phyloP scores from a whole-genome alignment of 2,329 filamentous ascomycete species.

The Penicillium sp. region DNA sequence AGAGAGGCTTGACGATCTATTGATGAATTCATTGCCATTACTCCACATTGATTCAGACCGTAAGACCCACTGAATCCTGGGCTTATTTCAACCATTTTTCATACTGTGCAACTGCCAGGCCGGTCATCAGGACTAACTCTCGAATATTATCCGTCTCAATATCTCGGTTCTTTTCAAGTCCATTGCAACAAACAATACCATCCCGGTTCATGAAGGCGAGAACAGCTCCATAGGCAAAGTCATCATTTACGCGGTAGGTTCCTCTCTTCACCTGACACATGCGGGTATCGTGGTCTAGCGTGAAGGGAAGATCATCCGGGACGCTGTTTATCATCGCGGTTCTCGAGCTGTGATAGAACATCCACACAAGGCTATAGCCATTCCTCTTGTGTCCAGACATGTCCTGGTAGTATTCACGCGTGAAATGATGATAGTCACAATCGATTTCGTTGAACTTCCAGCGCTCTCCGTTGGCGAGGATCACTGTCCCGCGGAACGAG shows the following conservation, averaged over 20 bases:
- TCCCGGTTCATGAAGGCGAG: slow-evolving; percentile 6
- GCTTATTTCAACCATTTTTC: not conserved
- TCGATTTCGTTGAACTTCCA: slow-evolving; percentile 5
- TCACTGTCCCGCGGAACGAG: not conserved
- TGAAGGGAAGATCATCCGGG: slow-evolving; percentile 2
- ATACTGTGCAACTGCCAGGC: slow-evolving; percentile 4
- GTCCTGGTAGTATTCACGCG: not conserved
- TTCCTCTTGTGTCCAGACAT: not conserved
- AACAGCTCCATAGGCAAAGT: not conserved
- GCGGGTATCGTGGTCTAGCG: not conserved
- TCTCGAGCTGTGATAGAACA: not conserved
- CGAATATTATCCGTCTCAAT: slow-evolving; percentile 1
- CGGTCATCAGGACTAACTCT: slow-evolving; percentile 3
- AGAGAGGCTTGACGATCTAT: not conserved
- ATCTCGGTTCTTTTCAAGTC: not conserved
- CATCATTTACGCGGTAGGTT: not conserved
- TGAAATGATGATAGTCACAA: not conserved
- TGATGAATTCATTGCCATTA: not conserved
- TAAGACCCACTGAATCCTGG: no score
- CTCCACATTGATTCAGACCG: not conserved
- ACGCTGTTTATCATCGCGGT: not conserved
- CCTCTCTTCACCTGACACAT: slow-evolving; percentile 1
- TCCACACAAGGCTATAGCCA: not conserved
- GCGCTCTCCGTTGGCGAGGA: slow-evolving; percentile 3
- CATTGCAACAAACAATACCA: not conserved